phyloP scores from a whole-genome alignment of 352 stramenopile species.

The Pythium biforme region DNA sequence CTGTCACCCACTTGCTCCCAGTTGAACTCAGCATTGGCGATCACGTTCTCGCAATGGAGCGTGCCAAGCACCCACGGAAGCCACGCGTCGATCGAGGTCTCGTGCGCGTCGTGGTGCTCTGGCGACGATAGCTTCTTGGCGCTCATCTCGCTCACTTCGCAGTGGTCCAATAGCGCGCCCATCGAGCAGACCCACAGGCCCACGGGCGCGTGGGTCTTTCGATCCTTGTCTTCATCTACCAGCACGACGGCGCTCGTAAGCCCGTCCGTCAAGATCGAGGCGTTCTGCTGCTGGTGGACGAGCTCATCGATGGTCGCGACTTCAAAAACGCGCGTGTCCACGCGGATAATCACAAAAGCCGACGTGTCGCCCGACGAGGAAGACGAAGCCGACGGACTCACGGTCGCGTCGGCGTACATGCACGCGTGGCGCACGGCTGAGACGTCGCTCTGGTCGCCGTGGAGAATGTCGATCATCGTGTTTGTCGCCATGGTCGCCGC shows the following conservation, averaged over 20 bases:
- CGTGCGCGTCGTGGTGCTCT: neutral
- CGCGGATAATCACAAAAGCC: conserved; percentile 14
- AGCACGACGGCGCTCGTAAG: conserved; percentile 20
- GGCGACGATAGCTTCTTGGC: neutral
- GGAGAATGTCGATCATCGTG: conserved; percentile 20
- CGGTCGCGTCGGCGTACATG: conserved; percentile 24
- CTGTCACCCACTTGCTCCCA: conserved; percentile 8
- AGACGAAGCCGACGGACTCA: neutral
- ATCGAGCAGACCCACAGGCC: conserved; percentile 23
- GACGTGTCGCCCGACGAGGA: neutral
- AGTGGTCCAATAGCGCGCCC: neutral
- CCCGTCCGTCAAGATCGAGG: conserved; percentile 17
- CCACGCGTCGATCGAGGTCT: conserved; percentile 14
- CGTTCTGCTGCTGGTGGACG: conserved; percentile 20
- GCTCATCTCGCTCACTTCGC: neutral
- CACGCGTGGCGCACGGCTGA: conserved; percentile 21
- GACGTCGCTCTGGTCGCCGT: conserved; percentile 14
- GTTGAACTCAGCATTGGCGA: conserved; percentile 23
- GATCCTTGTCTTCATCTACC: neutral
- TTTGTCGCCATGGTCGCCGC: neutral
- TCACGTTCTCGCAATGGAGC: conserved; percentile 23
- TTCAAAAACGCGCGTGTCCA: conserved; percentile 19
- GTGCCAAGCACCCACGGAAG: conserved; percentile 10
- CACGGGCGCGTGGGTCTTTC: neutral
- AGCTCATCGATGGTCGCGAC: conserved; percentile 15